Conservation (phyloP, 495 filamentous ascomycete species). For the Neurospora sp. region DNA sequence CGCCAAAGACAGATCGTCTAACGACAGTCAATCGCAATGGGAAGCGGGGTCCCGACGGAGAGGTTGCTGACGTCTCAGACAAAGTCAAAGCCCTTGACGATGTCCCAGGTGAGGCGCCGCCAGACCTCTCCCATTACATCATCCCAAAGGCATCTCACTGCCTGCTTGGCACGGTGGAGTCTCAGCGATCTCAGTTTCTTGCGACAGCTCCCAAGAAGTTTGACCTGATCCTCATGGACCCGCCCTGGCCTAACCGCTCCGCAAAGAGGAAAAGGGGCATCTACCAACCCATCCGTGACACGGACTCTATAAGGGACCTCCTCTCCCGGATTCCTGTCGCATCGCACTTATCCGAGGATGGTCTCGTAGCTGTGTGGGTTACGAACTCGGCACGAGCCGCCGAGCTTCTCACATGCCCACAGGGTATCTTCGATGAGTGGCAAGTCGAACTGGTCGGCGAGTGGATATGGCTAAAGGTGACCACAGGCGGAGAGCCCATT, state of each 20-base stretch:
- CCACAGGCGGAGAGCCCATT: constrained; percentile 57
- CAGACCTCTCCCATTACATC: constrained; percentile 1
- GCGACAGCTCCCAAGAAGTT: constrained; percentile 37
- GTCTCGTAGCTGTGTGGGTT: constrained; percentile 71
- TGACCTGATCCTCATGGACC: constrained; percentile 77
- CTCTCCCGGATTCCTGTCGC: constrained; percentile 45
- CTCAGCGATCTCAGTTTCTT: constrained; percentile 21
- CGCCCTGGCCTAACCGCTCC: constrained; percentile 90
- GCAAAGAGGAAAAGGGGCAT: constrained; percentile 52
- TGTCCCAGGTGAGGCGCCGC: background rate
- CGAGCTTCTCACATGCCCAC: constrained; percentile 42
- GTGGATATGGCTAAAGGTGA: constrained; percentile 90
- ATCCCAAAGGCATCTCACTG: constrained; percentile 25
- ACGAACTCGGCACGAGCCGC: constrained; percentile 64
- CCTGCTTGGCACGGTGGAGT: constrained; percentile 33
- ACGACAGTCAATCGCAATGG: background rate
- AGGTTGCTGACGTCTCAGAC: no score
- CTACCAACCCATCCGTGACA: constrained; percentile 47
- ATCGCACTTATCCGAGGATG: constrained; percentile 42
- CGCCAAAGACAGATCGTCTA: background rate
- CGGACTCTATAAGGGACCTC: constrained; percentile 29
- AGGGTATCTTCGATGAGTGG: constrained; percentile 48
- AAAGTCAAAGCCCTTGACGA: constrained; percentile 21
- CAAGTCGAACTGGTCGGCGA: constrained; percentile 61
- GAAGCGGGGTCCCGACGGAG: constrained; percentile 12